Conservation (phyloP, 202 grass and related monocot species). For the Cymbopogon flexuosus region DNA sequence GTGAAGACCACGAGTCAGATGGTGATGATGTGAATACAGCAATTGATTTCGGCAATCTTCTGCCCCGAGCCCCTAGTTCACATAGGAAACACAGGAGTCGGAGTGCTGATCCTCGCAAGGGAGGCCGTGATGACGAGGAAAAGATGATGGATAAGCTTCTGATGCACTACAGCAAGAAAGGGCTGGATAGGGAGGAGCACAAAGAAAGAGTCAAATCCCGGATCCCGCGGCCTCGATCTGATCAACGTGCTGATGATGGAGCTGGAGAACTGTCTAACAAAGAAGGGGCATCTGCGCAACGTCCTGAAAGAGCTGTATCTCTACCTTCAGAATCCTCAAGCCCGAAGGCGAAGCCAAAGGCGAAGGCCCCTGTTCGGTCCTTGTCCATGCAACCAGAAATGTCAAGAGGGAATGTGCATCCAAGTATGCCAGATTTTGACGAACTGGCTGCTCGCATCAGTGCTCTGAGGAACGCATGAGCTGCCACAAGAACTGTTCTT, state of each 20-base stretch:
- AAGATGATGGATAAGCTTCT: conserved; percentile 79
- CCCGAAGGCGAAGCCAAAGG: background rate
- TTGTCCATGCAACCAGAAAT: conserved; percentile 60
- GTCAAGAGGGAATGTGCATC: conserved; percentile 58
- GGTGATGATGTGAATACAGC: conserved; percentile 49
- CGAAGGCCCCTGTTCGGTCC: conserved; percentile 34
- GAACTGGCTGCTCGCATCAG: conserved; percentile 63
- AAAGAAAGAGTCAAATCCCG: conserved; percentile 46
- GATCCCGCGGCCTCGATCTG: conserved; percentile 26
- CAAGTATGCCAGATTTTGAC: conserved; percentile 74
- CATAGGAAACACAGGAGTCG: conserved; percentile 48
- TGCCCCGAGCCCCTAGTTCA: conserved; percentile 38
- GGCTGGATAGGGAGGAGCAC: conserved; percentile 34
- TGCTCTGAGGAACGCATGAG: conserved; percentile 50
- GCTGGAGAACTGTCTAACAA: background rate
- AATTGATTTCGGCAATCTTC: conserved; percentile 75
- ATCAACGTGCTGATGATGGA: conserved; percentile 22
- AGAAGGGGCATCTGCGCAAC: background rate
- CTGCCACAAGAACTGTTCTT: background rate
- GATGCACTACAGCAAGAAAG: conserved; percentile 76
- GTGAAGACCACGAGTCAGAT: conserved; percentile 26
- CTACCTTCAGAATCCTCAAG: conserved; percentile 41
- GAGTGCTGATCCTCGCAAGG: conserved; percentile 35
- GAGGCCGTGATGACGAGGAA: conserved; percentile 53
- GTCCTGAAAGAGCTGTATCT: conserved; percentile 46